Base-by-base conservation (phyloP, 2,329 filamentous ascomycete genomes). In the Clonostachys rosea region DNA sequence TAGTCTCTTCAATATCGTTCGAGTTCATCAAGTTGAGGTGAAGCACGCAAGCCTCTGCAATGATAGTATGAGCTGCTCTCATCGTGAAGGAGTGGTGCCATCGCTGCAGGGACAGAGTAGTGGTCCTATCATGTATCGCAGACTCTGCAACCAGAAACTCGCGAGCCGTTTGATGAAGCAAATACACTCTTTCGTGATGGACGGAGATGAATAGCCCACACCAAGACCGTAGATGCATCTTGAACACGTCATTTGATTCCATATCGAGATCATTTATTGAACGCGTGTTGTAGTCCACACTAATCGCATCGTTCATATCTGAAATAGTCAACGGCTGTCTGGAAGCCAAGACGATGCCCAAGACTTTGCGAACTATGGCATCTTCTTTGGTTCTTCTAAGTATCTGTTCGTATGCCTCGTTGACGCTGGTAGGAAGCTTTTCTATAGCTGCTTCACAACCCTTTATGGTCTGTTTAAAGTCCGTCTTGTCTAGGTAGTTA, bases 81-180 rank as follows among this genome's bases (percentile, higher is more conserved):
- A 35, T 50, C 17, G 50, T 51, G 42, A 59, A 54, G 11, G 53
- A 55, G 35, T 48, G 48, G n/a, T 54, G 45, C 57, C 57, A 58
- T 17, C 16, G 36, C 16, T 14, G 36, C 14, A 14, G 14, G 14
- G 36, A 39, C 2, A 17, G 36, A 39, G 36, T 17, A 17, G 36
- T 24, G 24, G 24, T 9, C 24, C 24, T 7, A 14, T 39, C 11
- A 39, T 14, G 16, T 17, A 39, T 14, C 16, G 16, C 2, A 14
- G 36, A 10, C 14, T 14, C 16, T 14, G 14, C 36, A 14, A 17
- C 5, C 11, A 64, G 59, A 50, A 64, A 65, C 43, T 64, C 60
- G 9, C 58, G 52, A 39, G 59, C 62, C 4, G 60, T 63, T 53
- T 65, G 59, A 47, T 65, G 59, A 13, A 65, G 46, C 34, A 65